Conservation (phyloP, 148 eudicot genomes). For the Oxyria digyna region DNA sequence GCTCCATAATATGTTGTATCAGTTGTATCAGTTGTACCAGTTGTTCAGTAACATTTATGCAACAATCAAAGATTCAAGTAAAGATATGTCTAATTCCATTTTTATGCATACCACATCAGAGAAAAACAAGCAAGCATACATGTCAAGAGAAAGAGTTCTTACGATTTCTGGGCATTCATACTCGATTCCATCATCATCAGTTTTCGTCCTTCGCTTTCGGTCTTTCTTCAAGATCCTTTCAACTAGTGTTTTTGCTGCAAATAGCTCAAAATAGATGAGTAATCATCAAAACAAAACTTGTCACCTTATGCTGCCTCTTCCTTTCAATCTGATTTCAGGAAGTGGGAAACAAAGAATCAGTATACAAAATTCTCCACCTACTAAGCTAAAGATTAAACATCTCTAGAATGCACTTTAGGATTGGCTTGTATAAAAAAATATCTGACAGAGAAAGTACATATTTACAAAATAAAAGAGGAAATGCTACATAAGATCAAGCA, state of each 20-base stretch:
- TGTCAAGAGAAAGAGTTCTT: slow-evolving; percentile 19
- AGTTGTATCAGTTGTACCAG: too few species aligned
- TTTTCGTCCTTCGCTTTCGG: slow-evolving; percentile 51
- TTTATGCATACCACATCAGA: too few species aligned
- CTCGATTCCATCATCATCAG: slow-evolving; percentile 81
- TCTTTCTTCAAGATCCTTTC: slow-evolving; percentile 58
- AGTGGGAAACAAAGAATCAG: not conserved
- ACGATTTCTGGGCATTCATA: slow-evolving; percentile 83
- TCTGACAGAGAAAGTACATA: not conserved
- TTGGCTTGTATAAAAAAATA: too few species aligned
- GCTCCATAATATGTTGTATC: too few species aligned
- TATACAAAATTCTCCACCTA: not conserved
- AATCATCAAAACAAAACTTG: not conserved
- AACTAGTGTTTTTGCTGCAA: slow-evolving; percentile 62
- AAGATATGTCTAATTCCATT: too few species aligned
- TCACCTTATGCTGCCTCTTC: slow-evolving; percentile 60
- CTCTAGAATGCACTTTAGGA: not conserved
- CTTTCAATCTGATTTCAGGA: slow-evolving; percentile 33
- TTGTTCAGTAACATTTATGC: too few species aligned
- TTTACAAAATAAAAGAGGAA: not conserved
- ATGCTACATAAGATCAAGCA: not conserved
- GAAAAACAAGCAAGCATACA: not conserved
- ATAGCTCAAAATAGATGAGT: not conserved
- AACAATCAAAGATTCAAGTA: not conserved
- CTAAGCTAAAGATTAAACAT: too few species aligned